Base-by-base conservation (phyloP, 83 land plant species). In the Picea abies region DNA sequence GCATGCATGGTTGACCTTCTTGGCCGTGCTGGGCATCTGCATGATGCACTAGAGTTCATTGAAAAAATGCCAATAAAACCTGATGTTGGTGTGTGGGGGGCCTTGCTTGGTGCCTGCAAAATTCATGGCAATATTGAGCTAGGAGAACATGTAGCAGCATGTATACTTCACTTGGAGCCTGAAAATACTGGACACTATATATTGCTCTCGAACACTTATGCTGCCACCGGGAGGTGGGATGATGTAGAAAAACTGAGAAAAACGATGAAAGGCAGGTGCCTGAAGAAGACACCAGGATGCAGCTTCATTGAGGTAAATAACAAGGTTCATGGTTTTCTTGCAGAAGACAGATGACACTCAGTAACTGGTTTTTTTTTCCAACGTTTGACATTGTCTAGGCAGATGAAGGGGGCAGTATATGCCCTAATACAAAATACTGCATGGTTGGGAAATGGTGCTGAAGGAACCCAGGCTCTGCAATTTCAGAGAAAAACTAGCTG, bases 1-100 rank as follows among this genome's bases (percentile, higher is more conserved):
- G 85, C 82, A 4, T 84, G 85, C 85, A 84, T 84, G 75, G 82
- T 85, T 47, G 86, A 86, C 68, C 89, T 87, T 81, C 89, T 87
- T 68, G 82, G 86, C 70, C 82, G 89, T 60, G 87, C 89, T 47
- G 87, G 84, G 39, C 78, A 64, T 66, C 73, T 88, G 61, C 80
- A 88, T 63, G 89, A 88, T 37, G 89, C 89, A 76, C 52, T 82
- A 3, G 65, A 35, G 14, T 84, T 88, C 78, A 84, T 85, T 20
- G 41, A 79, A 73, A 80, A 19, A 60, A 88, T 88, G 89, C 86
- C 86, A 32, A 60, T 84, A 44, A 60, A 84, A 44, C 82, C 89
- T 2, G 83, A 80, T 82, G 84, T 78, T 61, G 84, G 78, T 11
- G 76, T 85, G 17, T 88, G 89, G 89, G 85, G 84, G 1, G 82